Conservation (phyloP, 192 early-diverging fungal genomes). For the Phycomyces blakesleeanus region DNA sequence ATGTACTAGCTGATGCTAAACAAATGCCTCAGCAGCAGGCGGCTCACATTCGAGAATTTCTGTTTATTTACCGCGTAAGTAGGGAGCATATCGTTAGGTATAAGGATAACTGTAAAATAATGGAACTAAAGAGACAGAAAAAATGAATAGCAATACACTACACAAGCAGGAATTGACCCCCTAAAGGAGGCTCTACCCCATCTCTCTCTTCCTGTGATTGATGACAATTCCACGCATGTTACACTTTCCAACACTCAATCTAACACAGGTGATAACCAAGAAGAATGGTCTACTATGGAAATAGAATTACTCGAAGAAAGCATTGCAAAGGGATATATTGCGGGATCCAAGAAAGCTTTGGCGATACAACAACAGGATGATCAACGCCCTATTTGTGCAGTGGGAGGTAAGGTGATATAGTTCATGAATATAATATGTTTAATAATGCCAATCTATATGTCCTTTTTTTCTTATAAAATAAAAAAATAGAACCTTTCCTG, state of each 20-base stretch:
- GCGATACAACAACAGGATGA: conserved; percentile 38
- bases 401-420: conserved; percentile 56
- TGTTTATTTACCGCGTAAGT: conserved; percentile 69
- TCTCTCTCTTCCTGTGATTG: conserved; percentile 60
- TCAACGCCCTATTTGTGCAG: conserved; percentile 61
- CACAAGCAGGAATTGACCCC: conserved; percentile 42
- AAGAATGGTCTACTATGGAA: conserved; percentile 70
- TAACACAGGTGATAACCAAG: conserved; percentile 46
- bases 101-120: conserved; percentile 20
- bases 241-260: conserved; percentile 61
- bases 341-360: conserved; percentile 24
- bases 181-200: conserved; percentile 43
- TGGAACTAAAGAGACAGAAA: conserved; percentile 40
- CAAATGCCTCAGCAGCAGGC: conserved; percentile 63
- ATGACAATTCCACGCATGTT: conserved; percentile 48
- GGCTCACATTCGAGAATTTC: conserved; percentile 71
- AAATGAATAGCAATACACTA: conserved; percentile 41
- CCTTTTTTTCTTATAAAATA: no score
- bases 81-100: neutral
- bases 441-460: conserved; percentile 1
- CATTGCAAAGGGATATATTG: conserved; percentile 35
- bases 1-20: conserved; percentile 64
- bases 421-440: neutral
- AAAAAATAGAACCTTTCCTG: conserved; percentile 58
- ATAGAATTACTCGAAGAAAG: conserved; percentile 55